Conservation (phyloP, 1,284 basidiomycete genomes). For the Irpex sp. region DNA sequence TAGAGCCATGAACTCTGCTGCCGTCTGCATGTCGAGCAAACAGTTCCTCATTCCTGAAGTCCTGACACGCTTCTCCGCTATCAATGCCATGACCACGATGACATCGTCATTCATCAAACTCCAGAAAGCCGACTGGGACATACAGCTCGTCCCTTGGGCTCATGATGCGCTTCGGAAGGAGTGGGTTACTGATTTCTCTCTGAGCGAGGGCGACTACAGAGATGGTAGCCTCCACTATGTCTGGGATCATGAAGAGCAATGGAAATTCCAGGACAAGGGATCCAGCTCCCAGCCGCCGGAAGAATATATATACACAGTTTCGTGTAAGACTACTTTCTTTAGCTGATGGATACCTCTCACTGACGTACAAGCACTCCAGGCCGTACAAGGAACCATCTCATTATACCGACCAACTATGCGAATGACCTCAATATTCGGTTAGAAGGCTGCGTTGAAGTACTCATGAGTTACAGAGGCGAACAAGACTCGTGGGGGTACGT, state of each 20-base stretch:
- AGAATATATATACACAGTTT: constrained; percentile 17
- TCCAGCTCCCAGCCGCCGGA: neutral
- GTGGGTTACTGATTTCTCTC: constrained; percentile 17
- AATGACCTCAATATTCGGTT: constrained; percentile 26
- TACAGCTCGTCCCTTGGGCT: constrained; percentile 28
- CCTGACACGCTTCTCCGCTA: constrained; percentile 25
- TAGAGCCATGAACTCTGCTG: constrained; percentile 26
- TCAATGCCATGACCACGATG: constrained; percentile 37
- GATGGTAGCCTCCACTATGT: constrained; percentile 22
- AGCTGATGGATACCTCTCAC: no score
- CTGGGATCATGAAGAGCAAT: constrained; percentile 27
- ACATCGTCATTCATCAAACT: constrained; percentile 30
- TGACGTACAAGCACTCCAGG: no score
- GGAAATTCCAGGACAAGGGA: constrained; percentile 22
- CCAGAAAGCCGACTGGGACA: constrained; percentile 24
- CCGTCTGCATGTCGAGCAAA: constrained; percentile 28
- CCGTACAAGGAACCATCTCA: constrained; percentile 28
- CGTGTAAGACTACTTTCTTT: no score
- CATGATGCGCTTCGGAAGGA: constrained; percentile 22
- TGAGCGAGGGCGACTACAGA: no score
- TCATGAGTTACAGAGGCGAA: constrained; percentile 1
- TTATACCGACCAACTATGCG: constrained; percentile 27
- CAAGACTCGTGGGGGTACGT: constrained; percentile 10
- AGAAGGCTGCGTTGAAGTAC: constrained; percentile 25
- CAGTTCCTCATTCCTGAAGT: constrained; percentile 30